Base-by-base conservation (phyloP, 345 rosid genomes). In the Eucalyptus pauciflora region DNA sequence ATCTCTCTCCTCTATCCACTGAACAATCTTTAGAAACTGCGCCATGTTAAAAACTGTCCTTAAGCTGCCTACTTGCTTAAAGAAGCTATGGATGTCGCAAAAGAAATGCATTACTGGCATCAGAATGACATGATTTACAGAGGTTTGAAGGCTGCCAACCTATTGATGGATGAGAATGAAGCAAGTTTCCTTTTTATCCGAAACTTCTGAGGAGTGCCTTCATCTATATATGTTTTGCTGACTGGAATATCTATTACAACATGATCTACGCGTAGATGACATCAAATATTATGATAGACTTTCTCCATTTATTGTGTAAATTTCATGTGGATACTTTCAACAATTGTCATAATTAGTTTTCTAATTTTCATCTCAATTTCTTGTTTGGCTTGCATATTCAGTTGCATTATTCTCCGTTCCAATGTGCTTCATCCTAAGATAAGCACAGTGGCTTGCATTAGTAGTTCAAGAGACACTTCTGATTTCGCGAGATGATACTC, bases 91-190 rank as follows among this genome's bases (percentile, higher is more conserved):
- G 90, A 88, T n/a, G 90, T 90, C 51, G 62, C 91, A 13, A 90
- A 86, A 71, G 91, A 90, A 81, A 90, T 90, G 91, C 81, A 88
- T 87, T 90, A 88, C 86, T 80, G 88, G 89, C 91, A 88, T 86
- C 90, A 88, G 87, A 90, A 89, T 88, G 87, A 90, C 49, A 90
- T 90, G 50, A 88, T 90, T 50, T 90, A 90, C 64, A 79, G 91
- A 85, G 91, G 88, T 49, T 67, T 90, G 54, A 90, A 90, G 86
- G 91, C 91, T 83, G 91, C 91, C 29, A 90, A 90, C 54, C 76
- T 90, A 29, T 85, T 83, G 85, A 86, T 90, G 90, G 91, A 90
- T 37, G 91, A 90, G 86, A 58, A 88, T 52, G 89, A 88, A 69
- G 91, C 88, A 81, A 58, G 88, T 45, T 41, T 17, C 52, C 20